These are phyloP conservation scores for Bacidia rubella DNA, from an alignment of 495 filamentous ascomycete genomes.

Conservation along the genomic window DNA sequence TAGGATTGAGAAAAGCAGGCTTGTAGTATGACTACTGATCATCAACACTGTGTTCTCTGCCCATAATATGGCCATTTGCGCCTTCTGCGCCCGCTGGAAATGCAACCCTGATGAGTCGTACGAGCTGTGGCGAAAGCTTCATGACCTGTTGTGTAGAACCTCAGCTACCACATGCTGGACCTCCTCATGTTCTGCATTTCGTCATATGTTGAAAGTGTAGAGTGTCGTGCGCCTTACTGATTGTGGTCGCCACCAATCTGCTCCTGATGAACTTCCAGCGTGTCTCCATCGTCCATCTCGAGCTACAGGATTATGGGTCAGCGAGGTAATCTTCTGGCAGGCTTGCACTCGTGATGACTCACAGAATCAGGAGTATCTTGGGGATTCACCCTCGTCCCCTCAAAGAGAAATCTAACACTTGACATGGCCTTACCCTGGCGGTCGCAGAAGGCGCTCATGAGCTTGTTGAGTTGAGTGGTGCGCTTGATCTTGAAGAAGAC, in stretches of 20 bases:
- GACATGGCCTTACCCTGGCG: constrained; percentile 74
- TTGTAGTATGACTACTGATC: no score
- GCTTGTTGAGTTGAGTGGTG: constrained; percentile 85
- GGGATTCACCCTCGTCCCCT: constrained; percentile 78
- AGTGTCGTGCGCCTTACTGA: not conserved
- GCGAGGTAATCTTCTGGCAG: no score
- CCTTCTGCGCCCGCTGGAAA: constrained; percentile 4
- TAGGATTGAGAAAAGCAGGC: no score
- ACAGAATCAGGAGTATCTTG: constrained; percentile 86
- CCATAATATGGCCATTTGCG: not conserved
- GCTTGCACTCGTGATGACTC: constrained; percentile 34
- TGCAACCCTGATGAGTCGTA: not conserved
- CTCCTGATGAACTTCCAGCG: constrained; percentile 95
- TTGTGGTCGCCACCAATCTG: constrained; percentile 61
- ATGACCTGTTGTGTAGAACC: not conserved
- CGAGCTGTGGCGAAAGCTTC: not conserved
- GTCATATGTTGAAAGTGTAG: not conserved
- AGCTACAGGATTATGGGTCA: constrained; percentile 41
- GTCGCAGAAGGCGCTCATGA: constrained; percentile 99
- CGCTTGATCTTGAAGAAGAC: constrained; percentile 99
- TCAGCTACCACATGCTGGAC: not conserved
- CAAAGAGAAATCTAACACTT: constrained; percentile 92
- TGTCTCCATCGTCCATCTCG: constrained; percentile 94
- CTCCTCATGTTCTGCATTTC: not conserved
- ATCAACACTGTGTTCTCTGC: not conserved